Evolutionary conservation across 768 basidiomycete species (phyloP).

Genomic region (Pulveroboletus frians): DNA sequence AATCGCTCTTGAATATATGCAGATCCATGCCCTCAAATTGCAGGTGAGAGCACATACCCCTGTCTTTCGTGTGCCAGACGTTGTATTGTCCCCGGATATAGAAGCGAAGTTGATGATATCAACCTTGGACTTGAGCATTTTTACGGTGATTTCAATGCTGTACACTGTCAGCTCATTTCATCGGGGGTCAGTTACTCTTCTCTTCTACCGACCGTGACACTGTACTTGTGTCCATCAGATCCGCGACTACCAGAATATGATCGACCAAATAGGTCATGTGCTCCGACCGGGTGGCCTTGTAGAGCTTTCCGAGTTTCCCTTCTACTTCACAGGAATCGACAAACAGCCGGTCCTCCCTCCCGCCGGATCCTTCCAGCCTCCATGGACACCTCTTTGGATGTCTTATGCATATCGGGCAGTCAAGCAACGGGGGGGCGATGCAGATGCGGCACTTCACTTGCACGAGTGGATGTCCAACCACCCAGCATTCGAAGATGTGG

Average conservation of each 20-base stretch:
- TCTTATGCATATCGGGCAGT: slow-evolving; percentile 50
- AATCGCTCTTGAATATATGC: slow-evolving; percentile 16
- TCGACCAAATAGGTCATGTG: slow-evolving; percentile 62
- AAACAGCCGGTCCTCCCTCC: slow-evolving; percentile 41
- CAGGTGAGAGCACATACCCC: slow-evolving; percentile 40
- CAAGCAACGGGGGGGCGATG: slow-evolving; percentile 51
- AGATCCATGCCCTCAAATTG: slow-evolving; percentile 68
- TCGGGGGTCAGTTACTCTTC: slow-evolving; percentile 55
- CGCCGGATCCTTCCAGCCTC: slow-evolving; percentile 39
- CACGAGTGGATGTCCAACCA: slow-evolving; percentile 51
- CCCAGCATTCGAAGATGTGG: slow-evolving; percentile 53
- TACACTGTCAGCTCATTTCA: slow-evolving; percentile 65
- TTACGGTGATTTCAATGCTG: slow-evolving; percentile 72
- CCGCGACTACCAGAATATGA: slow-evolving; percentile 56
- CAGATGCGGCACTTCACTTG: slow-evolving; percentile 57
- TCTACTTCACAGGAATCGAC: slow-evolving; percentile 52
- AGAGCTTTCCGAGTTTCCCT: slow-evolving; percentile 66
- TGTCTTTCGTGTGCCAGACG: slow-evolving; percentile 3
- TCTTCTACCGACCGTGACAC: slow-evolving; percentile 10
- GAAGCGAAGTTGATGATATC: slow-evolving; percentile 81
- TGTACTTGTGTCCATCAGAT: slow-evolving; percentile 42
- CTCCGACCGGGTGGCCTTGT: slow-evolving; percentile 69
- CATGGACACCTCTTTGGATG: slow-evolving; percentile 65
- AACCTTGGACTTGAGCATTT: slow-evolving; percentile 82
- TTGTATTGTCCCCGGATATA: slow-evolving; percentile 24